Percentiles rank a stretch among this genome's conserved stretches.
Evolutionary conservation across 192 early-diverging fungal species (phyloP).

Genomic region (Helicostylum pulchrum): DNA sequence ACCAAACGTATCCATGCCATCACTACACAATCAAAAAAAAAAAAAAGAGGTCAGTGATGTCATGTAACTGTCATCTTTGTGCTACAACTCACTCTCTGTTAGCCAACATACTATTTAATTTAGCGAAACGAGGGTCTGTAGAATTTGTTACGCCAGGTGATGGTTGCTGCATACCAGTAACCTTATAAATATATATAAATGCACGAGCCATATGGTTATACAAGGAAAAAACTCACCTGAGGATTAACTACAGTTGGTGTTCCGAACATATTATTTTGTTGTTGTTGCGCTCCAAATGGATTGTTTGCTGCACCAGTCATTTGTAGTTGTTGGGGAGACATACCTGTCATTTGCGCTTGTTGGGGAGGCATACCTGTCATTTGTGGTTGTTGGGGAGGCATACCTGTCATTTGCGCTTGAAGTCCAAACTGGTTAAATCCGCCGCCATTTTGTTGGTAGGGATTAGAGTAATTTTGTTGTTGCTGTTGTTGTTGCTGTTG

Average conservation of each 20-base stretch:
- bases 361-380: no score
- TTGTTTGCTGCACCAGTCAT: neutral
- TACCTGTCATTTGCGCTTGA: slow-evolving; percentile 33
- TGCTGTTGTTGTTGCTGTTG: slow-evolving; percentile 26
- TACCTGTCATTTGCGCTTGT: slow-evolving; percentile 32
- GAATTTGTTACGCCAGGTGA: neutral
- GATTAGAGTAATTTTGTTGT: slow-evolving; percentile 14
- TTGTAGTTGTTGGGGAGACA: neutral
- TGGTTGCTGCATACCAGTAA: neutral
- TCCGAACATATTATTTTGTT: neutral
- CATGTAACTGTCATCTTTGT: neutral
- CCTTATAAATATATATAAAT: neutral
- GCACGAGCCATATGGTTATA: slow-evolving; percentile 6
- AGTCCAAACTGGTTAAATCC: slow-evolving; percentile 11
- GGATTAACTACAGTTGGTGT: slow-evolving; percentile 9
- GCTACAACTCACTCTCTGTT: slow-evolving; percentile 10
- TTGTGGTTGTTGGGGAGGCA: slow-evolving; percentile 1
- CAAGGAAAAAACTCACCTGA: slow-evolving; percentile 3
- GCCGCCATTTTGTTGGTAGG: neutral
- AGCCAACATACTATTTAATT: slow-evolving; percentile 24
- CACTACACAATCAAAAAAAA: slow-evolving; percentile 19
- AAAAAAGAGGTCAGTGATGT: neutral
- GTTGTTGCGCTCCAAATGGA: neutral
- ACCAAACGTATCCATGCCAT: slow-evolving; percentile 55
- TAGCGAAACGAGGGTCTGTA: slow-evolving; percentile 20